Percentiles rank a stretch among this genome's conserved stretches.
Evolutionary conservation across 306 rosid species (phyloP).

Genomic region (Acacia confusa): DNA sequence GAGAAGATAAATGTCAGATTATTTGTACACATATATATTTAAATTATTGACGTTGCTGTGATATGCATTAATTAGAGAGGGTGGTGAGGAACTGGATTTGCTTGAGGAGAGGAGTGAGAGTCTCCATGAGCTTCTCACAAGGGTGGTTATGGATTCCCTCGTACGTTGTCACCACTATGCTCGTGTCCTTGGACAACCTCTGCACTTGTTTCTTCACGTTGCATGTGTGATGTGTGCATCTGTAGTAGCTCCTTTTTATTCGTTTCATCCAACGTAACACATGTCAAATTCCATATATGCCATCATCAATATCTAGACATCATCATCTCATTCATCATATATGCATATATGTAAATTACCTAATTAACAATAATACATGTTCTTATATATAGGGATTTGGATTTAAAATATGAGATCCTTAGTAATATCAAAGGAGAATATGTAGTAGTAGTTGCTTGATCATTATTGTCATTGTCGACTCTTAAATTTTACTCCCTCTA

Average conservation of each 20-base stretch:
- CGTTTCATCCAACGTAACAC: not conserved
- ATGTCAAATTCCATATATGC: not conserved
- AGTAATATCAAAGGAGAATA: not conserved
- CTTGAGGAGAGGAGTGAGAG: constrained; percentile 85
- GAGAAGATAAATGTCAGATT: not conserved
- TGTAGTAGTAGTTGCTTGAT: too few species aligned
- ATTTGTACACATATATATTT: not conserved
- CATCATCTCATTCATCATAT: not conserved
- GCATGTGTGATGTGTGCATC: constrained; percentile 92
- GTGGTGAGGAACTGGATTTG: constrained; percentile 81
- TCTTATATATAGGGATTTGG: not conserved
- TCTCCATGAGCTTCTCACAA: constrained; percentile 88
- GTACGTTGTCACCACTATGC: constrained; percentile 90
- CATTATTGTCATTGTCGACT: too few species aligned
- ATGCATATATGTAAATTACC: not conserved
- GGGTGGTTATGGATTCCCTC: constrained; percentile 95
- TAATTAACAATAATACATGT: not conserved
- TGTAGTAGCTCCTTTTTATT: constrained; percentile 73
- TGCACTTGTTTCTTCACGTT: constrained; percentile 93
- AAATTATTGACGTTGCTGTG: not conserved
- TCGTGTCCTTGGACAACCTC: constrained; percentile 78
- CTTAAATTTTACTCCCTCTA: too few species aligned
- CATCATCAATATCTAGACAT: too few species aligned
- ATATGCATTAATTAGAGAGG: constrained; percentile 38
- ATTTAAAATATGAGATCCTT: not conserved